Conservation (phyloP, 352 stramenopile species). For the Aphanomyces cochlioides region DNA sequence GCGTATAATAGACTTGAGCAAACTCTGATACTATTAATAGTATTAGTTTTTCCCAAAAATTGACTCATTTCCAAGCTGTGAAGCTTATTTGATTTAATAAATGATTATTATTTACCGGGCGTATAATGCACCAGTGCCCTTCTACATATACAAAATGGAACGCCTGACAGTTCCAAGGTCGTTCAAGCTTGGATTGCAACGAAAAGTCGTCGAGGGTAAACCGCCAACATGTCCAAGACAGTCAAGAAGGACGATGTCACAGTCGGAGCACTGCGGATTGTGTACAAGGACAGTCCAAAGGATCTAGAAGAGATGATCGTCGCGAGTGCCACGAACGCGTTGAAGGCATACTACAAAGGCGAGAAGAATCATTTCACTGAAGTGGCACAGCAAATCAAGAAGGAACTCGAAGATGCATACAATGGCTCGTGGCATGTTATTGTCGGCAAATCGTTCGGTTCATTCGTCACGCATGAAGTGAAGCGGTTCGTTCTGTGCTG, state of each 20-base stretch:
- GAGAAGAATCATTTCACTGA: slow-evolving; percentile 83
- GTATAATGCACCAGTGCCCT: neutral
- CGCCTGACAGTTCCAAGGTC: neutral
- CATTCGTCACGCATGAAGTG: slow-evolving; percentile 80
- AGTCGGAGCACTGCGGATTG: slow-evolving; percentile 58
- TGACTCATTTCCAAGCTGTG: neutral
- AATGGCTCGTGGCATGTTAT: slow-evolving; percentile 77
- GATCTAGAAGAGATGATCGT: slow-evolving; percentile 72
- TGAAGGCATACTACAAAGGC: slow-evolving; percentile 79
- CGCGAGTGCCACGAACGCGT: slow-evolving; percentile 64
- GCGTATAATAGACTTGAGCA: too few species aligned
- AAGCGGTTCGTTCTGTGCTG: slow-evolving; percentile 53
- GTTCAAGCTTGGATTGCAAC: neutral
- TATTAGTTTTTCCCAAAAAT: neutral
- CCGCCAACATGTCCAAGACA: slow-evolving; percentile 49
- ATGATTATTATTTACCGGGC: neutral
- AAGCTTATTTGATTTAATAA: neutral
- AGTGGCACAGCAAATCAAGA: slow-evolving; percentile 74
- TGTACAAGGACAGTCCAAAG: slow-evolving; percentile 66
- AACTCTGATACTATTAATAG: too few species aligned
- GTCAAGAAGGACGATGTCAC: slow-evolving; percentile 77
- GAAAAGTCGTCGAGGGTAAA: too few species aligned
- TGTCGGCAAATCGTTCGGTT: slow-evolving; percentile 82
- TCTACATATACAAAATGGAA: neutral
- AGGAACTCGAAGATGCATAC: slow-evolving; percentile 64